A percentile compares a stretch with the other conserved stretches of the same genome.
These are phyloP conservation scores for Talaromyces sp. DNA, from an alignment of 2,329 filamentous ascomycete genomes.

Conservation along the genomic window DNA sequence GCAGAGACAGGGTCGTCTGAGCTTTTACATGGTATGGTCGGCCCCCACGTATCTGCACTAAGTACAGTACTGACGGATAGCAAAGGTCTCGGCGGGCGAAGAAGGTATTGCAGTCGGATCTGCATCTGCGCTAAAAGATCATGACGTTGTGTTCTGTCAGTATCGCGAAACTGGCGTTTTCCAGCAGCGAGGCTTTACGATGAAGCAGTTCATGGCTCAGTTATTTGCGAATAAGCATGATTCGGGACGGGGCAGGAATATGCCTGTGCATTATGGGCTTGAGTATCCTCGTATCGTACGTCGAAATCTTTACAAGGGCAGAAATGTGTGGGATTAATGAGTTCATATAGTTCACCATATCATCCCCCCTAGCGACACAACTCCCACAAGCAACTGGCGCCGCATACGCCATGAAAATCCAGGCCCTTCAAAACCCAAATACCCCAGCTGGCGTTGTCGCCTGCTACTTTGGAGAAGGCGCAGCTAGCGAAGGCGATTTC, in stretches of 20 bases:
- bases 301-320: no score
- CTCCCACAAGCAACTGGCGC: slow-evolving; percentile 84
- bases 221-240: slow-evolving; percentile 86
- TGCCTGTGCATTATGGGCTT: slow-evolving; percentile 96
- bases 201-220: slow-evolving; percentile 92
- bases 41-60: neutral
- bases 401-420: slow-evolving; percentile 82
- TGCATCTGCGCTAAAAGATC: slow-evolving; percentile 74
- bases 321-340: no score
- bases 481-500: slow-evolving; percentile 87
- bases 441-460: slow-evolving; percentile 66
- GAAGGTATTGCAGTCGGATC: slow-evolving; percentile 91
- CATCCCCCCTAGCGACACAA: slow-evolving; percentile 81
- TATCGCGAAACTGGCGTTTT: slow-evolving; percentile 94
- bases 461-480: slow-evolving; percentile 88
- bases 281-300: slow-evolving; percentile 70
- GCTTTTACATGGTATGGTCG: slow-evolving; percentile 83
- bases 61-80: neutral
- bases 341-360: slow-evolving; percentile 61
- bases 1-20: slow-evolving; percentile 86
- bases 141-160: slow-evolving; percentile 89
- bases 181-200: slow-evolving; percentile 78
- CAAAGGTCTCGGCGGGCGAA: slow-evolving; percentile 73
- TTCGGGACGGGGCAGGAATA: slow-evolving; percentile 77
- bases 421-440: slow-evolving; percentile 68